Evolutionary conservation across 805 yeast species (phyloP), one percentile per base, ranked within the genome.

Genomic region (Candida multigemmis): DNA sequence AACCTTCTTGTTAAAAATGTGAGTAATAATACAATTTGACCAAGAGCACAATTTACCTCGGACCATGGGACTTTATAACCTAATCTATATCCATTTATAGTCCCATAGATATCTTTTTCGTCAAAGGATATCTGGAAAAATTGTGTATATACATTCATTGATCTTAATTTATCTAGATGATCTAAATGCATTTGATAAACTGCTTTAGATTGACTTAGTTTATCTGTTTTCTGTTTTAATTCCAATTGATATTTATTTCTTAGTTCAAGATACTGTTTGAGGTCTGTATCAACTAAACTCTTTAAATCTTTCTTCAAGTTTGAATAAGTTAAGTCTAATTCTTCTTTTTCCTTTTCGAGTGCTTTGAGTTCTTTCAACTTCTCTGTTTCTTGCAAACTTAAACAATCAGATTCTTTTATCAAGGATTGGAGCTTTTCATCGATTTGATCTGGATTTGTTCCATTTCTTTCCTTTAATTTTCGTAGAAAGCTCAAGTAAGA

Each of bases 11-110:
- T 52, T 3, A 86, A 64, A 2, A 89, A 82, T 1, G 77, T 65
- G 16, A 87, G 46, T 12, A 89, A 51, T 8, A 85, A 53, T 2
- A 83, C 69, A 2, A 87, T 56, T 38, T 87, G 95, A 0, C 97
- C 97, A 41, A 87, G 54, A 0, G 94, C 96, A 2, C 93, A 91
- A 46, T 86, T 87, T 22, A 85, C 77, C 41, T 87, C 97, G 29
- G 83, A 73, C 94, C 94, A 85, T 2, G 93, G 79, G 0, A 87
- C 82, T 33, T 65, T 69, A 28, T 58, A 51, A 0, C 97, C 97
- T n/a, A 89, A 48, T 31, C 95, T 55, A 14, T 84, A 61, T 0
- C 87, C 89, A 51, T 87, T 87, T 17, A 87, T 89, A 1, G 91
- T 78, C 0, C 93, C 96, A 53, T 82, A 84, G 18, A 72, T 71